A percentile compares a stretch with the other conserved stretches of the same genome.
Conservation (phyloP, 306 rosid species). For the Prosopis cineraria region DNA sequence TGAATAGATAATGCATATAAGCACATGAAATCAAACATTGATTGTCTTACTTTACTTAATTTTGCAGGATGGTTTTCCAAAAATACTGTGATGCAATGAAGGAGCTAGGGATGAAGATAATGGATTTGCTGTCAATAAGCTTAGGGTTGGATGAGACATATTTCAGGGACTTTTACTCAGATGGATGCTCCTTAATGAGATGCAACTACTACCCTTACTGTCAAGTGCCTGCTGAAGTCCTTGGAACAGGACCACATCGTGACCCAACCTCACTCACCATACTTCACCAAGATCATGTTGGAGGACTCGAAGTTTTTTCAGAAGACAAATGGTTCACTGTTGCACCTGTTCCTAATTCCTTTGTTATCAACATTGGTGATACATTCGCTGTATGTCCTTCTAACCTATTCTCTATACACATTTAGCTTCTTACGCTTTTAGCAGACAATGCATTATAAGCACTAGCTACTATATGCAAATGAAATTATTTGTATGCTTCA, state of each 20-base stretch:
- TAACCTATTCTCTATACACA: slow-evolving; percentile 12
- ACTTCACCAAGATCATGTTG: slow-evolving; percentile 73
- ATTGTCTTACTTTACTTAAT: neutral
- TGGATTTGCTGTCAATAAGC: slow-evolving; percentile 59
- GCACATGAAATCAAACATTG: no score
- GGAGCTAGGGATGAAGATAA: slow-evolving; percentile 46
- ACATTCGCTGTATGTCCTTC: slow-evolving; percentile 54
- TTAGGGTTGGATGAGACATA: slow-evolving; percentile 46
- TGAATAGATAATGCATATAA: no score
- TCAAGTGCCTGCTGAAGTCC: slow-evolving; percentile 46
- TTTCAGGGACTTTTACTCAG: neutral
- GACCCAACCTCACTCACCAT: slow-evolving; percentile 79
- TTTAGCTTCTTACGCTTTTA: no score
- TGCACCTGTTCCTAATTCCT: slow-evolving; percentile 54
- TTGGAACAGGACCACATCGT: slow-evolving; percentile 85
- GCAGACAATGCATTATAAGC: no score
- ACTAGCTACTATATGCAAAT: no score
- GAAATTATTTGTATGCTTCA: no score
- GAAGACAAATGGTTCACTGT: slow-evolving; percentile 61
- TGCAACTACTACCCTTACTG: slow-evolving; percentile 76
- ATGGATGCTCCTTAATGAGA: slow-evolving; percentile 64
- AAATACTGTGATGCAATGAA: slow-evolving; percentile 70
- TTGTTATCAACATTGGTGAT: slow-evolving; percentile 79
- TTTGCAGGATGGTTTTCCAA: slow-evolving; percentile 40
- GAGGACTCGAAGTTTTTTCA: slow-evolving; percentile 72